Conservation (phyloP, 768 basidiomycete genomes). For the Pisolithus sp. region DNA sequence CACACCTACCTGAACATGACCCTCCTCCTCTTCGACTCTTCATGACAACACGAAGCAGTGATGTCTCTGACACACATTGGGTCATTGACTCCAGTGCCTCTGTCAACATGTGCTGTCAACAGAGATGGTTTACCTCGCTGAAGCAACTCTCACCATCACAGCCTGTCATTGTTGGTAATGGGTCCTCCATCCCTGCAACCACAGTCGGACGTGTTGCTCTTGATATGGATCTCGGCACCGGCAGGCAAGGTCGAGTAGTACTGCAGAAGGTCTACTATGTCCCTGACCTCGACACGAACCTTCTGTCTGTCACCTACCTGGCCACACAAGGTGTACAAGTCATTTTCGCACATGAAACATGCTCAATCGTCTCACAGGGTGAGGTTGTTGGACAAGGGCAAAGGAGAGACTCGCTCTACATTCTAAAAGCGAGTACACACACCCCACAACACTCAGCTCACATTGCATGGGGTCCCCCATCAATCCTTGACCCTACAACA, state of each 20-base stretch:
- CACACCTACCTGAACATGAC: not conserved
- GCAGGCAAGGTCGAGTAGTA: not conserved
- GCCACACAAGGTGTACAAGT: not conserved
- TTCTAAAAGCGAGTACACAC: not conserved
- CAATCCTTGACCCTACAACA: not conserved
- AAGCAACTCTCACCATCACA: not conserved
- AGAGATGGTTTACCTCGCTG: not conserved
- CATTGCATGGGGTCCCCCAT: not conserved
- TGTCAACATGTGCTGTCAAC: not conserved
- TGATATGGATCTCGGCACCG: not conserved
- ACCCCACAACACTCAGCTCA: not conserved
- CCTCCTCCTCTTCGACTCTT: not conserved
- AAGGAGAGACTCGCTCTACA: not conserved
- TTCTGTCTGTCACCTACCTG: conserved; percentile 12
- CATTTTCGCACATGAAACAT: not conserved
- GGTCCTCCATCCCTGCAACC: not conserved
- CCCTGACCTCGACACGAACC: conserved; percentile 14
- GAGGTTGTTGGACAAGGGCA: not conserved
- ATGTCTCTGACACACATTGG: not conserved
- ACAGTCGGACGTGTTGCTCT: not conserved
- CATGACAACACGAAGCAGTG: not conserved
- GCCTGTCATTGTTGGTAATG: not conserved
- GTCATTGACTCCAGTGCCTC: conserved; percentile 2
- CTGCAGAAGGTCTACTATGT: conserved; percentile 7
- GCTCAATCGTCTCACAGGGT: not conserved